phyloP scores from a whole-genome alignment of 305 asterid genomes.

The Rubia tinctorum region DNA sequence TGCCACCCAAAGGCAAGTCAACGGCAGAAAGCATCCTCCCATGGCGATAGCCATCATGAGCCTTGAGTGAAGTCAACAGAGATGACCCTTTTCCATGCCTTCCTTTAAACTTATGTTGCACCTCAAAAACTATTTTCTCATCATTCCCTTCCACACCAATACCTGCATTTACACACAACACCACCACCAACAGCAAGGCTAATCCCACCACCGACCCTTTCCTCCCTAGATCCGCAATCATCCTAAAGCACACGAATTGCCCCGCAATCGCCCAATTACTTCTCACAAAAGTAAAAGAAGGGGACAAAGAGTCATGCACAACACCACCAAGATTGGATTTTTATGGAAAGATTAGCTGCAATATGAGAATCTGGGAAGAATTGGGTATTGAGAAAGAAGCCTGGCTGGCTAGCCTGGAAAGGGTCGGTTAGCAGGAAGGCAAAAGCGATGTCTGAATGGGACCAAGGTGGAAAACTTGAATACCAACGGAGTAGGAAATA shows the following conservation, averaged over 20 bases:
- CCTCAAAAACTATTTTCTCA: conserved; percentile 64
- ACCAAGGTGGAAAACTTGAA: background rate
- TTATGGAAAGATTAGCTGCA: background rate
- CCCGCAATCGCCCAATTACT: background rate
- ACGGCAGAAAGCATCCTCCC: conserved; percentile 79
- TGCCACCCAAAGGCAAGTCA: conserved; percentile 77
- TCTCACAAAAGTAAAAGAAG: conserved; percentile 10
- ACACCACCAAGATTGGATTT: conserved; percentile 9
- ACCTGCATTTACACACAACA: conserved; percentile 28
- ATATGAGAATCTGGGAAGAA: conserved; percentile 6
- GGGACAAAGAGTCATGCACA: conserved; percentile 9
- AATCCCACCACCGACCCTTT: conserved; percentile 21
- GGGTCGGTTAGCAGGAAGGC: conserved; percentile 14
- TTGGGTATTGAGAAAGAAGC: background rate
- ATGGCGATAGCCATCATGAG: conserved; percentile 75
- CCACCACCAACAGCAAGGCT: conserved; percentile 32
- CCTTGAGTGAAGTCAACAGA: conserved; percentile 48
- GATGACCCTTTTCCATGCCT: conserved; percentile 25
- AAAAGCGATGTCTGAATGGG: conserved; percentile 6
- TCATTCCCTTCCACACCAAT: conserved; percentile 29
- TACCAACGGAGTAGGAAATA: background rate
- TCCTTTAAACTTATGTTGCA: conserved; percentile 70
- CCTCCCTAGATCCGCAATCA: conserved; percentile 51
- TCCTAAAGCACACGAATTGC: background rate
- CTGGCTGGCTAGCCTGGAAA: conserved; percentile 14